Evolutionary conservation across 2,329 filamentous ascomycete species (phyloP).

Genomic region (Amauroascus niger): DNA sequence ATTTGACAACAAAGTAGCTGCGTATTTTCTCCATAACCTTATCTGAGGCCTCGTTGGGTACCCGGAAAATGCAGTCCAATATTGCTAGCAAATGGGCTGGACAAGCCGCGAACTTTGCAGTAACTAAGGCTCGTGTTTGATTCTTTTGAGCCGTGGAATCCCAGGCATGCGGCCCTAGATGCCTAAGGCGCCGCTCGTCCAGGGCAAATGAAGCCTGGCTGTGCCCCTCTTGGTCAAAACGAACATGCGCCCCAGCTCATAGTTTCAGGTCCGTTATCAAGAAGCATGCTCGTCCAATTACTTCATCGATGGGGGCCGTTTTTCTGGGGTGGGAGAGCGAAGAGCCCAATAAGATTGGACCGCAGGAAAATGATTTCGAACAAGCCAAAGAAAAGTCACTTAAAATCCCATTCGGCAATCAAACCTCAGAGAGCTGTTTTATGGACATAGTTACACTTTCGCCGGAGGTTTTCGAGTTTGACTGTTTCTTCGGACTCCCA

Average conservation of each 20-base stretch:
- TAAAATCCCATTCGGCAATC: conserved; percentile 2
- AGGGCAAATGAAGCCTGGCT: background rate
- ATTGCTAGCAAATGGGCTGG: conserved; percentile 3
- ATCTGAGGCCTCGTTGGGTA: conserved; percentile 2
- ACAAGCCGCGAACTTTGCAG: background rate
- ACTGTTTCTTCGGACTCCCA: background rate
- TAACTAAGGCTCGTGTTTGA: background rate
- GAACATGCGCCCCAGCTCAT: background rate
- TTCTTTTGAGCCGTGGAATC: background rate
- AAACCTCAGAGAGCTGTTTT: background rate
- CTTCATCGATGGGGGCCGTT: conserved; percentile 4
- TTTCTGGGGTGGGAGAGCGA: background rate
- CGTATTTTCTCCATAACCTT: background rate
- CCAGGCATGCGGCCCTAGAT: background rate
- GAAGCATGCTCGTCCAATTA: conserved; percentile 5
- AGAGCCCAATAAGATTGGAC: conserved; percentile 4
- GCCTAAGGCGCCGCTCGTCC: conserved; percentile 2
- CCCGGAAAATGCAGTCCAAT: background rate
- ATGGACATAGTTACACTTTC: background rate
- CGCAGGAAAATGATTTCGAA: background rate
- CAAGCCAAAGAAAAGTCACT: conserved; percentile 1
- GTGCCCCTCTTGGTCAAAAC: background rate
- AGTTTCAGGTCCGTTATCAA: background rate
- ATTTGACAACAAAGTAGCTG: background rate
- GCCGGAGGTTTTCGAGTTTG: background rate